A percentile compares a stretch with the other conserved stretches of the same genome.
Conservation (phyloP, 2,329 filamentous ascomycete species). For the Exophiala mesophila region DNA sequence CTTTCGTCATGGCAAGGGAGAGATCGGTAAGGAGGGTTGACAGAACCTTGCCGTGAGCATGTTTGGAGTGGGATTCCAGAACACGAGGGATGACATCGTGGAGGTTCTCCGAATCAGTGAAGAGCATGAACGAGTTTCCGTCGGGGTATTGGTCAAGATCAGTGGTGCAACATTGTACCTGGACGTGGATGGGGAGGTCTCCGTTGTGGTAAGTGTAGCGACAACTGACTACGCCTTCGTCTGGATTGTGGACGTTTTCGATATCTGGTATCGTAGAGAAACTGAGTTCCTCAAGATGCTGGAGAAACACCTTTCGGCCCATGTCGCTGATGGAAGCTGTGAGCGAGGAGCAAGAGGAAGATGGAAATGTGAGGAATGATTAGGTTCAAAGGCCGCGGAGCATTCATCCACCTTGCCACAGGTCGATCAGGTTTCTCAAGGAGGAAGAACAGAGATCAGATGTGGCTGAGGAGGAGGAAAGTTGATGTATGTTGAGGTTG, state of each 20-base stretch:
- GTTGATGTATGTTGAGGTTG: too few species aligned
- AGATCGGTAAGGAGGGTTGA: slow-evolving; percentile 29
- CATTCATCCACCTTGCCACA: too few species aligned
- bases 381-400: too few species aligned
- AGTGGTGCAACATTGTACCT: slow-evolving; percentile 24
- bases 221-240: slow-evolving; percentile 69
- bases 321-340: too few species aligned
- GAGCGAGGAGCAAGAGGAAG: too few species aligned
- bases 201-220: slow-evolving; percentile 39
- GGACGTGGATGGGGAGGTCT: slow-evolving; percentile 2
- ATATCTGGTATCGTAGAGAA: slow-evolving; percentile 44
- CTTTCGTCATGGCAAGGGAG: slow-evolving; percentile 13
- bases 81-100: slow-evolving; percentile 26
- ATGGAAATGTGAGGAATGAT: too few species aligned
- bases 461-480: too few species aligned
- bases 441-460: too few species aligned
- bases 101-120: slow-evolving; percentile 37
- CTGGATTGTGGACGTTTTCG: slow-evolving; percentile 53
- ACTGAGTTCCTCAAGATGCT: slow-evolving; percentile 49
- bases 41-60: slow-evolving; percentile 28
- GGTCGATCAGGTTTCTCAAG: too few species aligned
- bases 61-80: slow-evolving; percentile 23
- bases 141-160: slow-evolving; percentile 59
- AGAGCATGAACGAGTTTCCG: slow-evolving; percentile 47
- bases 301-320: slow-evolving; percentile 61